Base-by-base conservation (phyloP, 164 flowering plant genomes). In the Tetracentron sinense region DNA sequence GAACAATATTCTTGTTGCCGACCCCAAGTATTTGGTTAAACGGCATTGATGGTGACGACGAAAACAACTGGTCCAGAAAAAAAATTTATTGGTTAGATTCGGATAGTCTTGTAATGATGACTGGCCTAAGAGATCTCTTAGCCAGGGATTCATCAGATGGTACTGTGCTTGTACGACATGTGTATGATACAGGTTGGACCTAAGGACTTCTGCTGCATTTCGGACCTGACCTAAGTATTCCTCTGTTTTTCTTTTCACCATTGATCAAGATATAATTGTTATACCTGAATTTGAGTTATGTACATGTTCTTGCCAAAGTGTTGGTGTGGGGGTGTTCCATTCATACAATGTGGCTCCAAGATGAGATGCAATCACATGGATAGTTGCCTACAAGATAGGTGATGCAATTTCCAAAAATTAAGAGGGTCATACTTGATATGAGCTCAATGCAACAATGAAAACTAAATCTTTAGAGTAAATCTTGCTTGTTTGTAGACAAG, bases 281-380 rank as follows among this genome's bases (percentile, higher is more conserved):
- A 33, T 83, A 94, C 97, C 99, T 84, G 88, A 65, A 74, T 71
- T 79, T 3, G 78, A 64, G 77, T 74, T 85, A 66, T 94, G 84
- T 44, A 80, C 42, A 73, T 91, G 87, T 70, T 91, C 99, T 73
- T 83, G 90, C 99, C 99, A 94, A 64, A 91, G 72, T 33, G 95
- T 86, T 11, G 97, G 99, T 26, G 92, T 91, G 53, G 99, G 99
- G 54, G 96, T 81, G 50, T 75, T 79, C 99, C 99, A 94, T 76
- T 91, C 99, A 74, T 77, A 84, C 68, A 91, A 58, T 58, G 44
- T 77, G 26, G 85, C 93, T 74, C 97, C 94, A 75, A 89, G 78
- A 38, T 81, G 83, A 65, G 90, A 79, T 56, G 94, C 96, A 77
- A 87, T 71, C n/a, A 70, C 79, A 58, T 81, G 82, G 66, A 91